Evolutionary conservation across 2,329 filamentous ascomycete species (phyloP).

Genomic region (Alternaria hordeiaustralica): DNA sequence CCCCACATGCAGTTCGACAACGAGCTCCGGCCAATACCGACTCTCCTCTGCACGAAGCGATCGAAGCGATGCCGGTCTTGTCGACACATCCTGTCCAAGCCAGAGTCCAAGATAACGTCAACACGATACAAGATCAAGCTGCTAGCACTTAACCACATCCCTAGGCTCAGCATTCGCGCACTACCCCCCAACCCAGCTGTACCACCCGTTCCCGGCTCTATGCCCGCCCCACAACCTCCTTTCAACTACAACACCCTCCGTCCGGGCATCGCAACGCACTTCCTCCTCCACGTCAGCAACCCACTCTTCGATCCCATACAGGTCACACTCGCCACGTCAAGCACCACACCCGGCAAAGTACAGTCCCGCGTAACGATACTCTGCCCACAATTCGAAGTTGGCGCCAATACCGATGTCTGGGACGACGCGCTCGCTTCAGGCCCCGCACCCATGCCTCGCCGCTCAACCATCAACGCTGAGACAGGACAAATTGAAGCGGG

Average conservation of each 20-base stretch:
- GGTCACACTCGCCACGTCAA: constrained; percentile 84
- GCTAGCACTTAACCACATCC: constrained; percentile 84
- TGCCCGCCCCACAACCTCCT: constrained; percentile 27
- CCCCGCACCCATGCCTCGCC: constrained; percentile 45
- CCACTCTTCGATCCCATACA: constrained; percentile 91
- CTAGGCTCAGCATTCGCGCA: constrained; percentile 76
- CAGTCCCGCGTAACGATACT: constrained; percentile 81
- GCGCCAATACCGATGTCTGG: constrained; percentile 91
- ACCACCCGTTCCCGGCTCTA: constrained; percentile 27
- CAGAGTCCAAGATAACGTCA: constrained; percentile 86
- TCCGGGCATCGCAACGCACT: constrained; percentile 68
- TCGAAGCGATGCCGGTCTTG: constrained; percentile 92
- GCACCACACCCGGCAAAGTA: constrained; percentile 45
- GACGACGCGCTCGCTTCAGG: constrained; percentile 77
- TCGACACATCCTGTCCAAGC: constrained; percentile 93
- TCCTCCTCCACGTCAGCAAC: constrained; percentile 89
- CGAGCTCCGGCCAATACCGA: constrained; percentile 80
- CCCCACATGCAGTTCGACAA: constrained; percentile 67
- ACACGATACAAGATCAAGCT: constrained; percentile 92
- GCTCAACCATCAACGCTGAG: constrained; percentile 29
- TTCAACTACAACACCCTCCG: constrained; percentile 57
- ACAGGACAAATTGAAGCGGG: constrained; percentile 72
- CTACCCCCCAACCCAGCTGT: constrained; percentile 62
- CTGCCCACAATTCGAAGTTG: constrained; percentile 92
- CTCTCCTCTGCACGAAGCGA: constrained; percentile 86